Evolutionary conservation across 805 yeast genomes (phyloP).

Genomic region (Hemisphaericaspora nanyangensis): DNA sequence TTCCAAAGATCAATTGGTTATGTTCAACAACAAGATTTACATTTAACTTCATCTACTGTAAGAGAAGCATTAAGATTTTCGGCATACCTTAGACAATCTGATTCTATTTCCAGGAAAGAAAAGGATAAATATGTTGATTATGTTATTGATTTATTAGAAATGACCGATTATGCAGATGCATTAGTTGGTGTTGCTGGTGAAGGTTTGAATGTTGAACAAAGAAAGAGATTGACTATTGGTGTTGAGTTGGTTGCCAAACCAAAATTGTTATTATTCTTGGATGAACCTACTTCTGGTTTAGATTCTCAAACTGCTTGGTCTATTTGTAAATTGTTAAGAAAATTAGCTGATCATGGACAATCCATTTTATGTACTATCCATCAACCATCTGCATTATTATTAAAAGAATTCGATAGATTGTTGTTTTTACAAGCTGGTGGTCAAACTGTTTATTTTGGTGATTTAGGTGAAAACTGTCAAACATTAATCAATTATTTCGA

Average conservation of each 20-base stretch:
- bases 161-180: conserved; percentile 71
- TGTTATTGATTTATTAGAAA: conserved; percentile 59
- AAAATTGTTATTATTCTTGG: conserved; percentile 25
- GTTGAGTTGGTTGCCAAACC: conserved; percentile 40
- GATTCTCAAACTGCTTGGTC: conserved; percentile 42
- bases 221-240: conserved; percentile 37
- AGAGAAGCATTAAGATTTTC: conserved; percentile 69
- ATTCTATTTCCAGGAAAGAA: conserved; percentile 48
- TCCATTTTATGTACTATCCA: conserved; percentile 58
- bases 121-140: conserved; percentile 66
- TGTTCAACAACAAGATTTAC: conserved; percentile 78
- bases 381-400: conserved; percentile 76
- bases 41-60: conserved; percentile 62
- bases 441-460: conserved; percentile 76
- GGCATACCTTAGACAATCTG: conserved; percentile 70
- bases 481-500: conserved; percentile 64
- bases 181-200: conserved; percentile 71
- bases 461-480: conserved; percentile 60
- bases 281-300: conserved; percentile 41
- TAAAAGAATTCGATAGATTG: conserved; percentile 74
- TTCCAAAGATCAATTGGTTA: conserved; percentile 76
- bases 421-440: conserved; percentile 70
- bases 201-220: conserved; percentile 42
- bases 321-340: conserved; percentile 34
- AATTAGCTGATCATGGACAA: conserved; percentile 36